phyloP scores from a whole-genome alignment of 208 protist genomes.

The Jaenimonas drosophilae region DNA sequence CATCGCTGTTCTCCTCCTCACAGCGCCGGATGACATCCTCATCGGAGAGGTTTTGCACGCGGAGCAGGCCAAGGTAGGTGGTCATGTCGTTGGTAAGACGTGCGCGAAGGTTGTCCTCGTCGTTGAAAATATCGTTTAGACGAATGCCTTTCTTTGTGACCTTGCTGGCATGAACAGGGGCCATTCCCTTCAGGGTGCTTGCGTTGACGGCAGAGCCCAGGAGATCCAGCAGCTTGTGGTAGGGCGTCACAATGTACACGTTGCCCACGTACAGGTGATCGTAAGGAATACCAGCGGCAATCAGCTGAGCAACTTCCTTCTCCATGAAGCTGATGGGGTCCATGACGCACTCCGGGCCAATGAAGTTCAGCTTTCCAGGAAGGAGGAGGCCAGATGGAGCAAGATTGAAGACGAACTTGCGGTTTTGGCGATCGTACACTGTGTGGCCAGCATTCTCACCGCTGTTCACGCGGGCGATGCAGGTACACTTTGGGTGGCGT shows the following conservation, averaged over 20 bases:
- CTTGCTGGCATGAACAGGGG: slow-evolving; percentile 85
- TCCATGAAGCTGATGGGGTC: slow-evolving; percentile 88
- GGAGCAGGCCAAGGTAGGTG: slow-evolving; percentile 75
- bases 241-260: slow-evolving; percentile 83
- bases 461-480: slow-evolving; percentile 85
- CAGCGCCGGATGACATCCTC: slow-evolving; percentile 69
- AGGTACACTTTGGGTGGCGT: slow-evolving; percentile 64
- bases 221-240: slow-evolving; percentile 89
- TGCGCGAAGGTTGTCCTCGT: slow-evolving; percentile 34
- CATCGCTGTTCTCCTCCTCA: slow-evolving; percentile 78
- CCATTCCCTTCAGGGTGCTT: slow-evolving; percentile 89
- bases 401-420: slow-evolving; percentile 89
- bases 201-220: slow-evolving; percentile 70
- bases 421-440: slow-evolving; percentile 65
- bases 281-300: slow-evolving; percentile 71
- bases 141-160: slow-evolving; percentile 84
- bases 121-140: slow-evolving; percentile 89
- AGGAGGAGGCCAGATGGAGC: slow-evolving; percentile 75
- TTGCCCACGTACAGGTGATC: slow-evolving; percentile 83
- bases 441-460: slow-evolving; percentile 91
- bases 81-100: slow-evolving; percentile 81
- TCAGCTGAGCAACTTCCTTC: slow-evolving; percentile 77
- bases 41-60: slow-evolving; percentile 57
- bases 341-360: slow-evolving; percentile 89
- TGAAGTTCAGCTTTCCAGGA: slow-evolving; percentile 66